Base-by-base conservation (phyloP, 129 eudicot genomes). In the Lactuca sativa region DNA sequence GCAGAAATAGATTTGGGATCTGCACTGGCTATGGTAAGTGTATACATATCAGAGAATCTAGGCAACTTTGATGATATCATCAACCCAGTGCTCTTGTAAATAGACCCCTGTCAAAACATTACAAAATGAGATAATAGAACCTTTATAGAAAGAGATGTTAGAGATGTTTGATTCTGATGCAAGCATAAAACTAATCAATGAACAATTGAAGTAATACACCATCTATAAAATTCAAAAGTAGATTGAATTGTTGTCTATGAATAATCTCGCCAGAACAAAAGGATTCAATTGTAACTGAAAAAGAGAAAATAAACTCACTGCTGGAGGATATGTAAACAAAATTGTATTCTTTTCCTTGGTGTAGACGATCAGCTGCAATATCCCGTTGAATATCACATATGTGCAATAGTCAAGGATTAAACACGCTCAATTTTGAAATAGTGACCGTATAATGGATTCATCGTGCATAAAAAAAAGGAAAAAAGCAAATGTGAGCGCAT, bases 1-100 rank as follows among this genome's bases (percentile, higher is more conserved):
- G 95, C 98, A 62, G 95, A 88, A 31, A 86, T 86, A n/a, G 98
- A 92, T 63, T 88, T 70, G n/a, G 98, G 95, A 78, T 92, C 98
- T 4, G 85, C 80, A 17, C 91, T 88, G 57, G 92, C 96, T 80
- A 92, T 81, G 18, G 64, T 82, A 51, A 92, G 90, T 9, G n/a
- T n/a, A n/a, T 92, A 92, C 91, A 77, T 61, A 67, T 92, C 98
- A 49, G 98, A 88, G 78, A 84, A 92, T 78, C 95, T 86, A 52
- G 96, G 95, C 56, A 92, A 82, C 88, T 92, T 92, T 32, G 98
- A 92, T 44, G 98, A 88, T 16, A 92, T 75, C 67, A 82, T 76
- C 81, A 92, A 81, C 34, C 98, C 98, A 62, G 98, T 89, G 76
- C 83, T 78, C 81, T 69, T 82, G 81, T 86, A 86, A 62, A 33